phyloP scores from a whole-genome alignment of 371 early-diverging fungal genomes.

The Nematocida homosporus region DNA sequence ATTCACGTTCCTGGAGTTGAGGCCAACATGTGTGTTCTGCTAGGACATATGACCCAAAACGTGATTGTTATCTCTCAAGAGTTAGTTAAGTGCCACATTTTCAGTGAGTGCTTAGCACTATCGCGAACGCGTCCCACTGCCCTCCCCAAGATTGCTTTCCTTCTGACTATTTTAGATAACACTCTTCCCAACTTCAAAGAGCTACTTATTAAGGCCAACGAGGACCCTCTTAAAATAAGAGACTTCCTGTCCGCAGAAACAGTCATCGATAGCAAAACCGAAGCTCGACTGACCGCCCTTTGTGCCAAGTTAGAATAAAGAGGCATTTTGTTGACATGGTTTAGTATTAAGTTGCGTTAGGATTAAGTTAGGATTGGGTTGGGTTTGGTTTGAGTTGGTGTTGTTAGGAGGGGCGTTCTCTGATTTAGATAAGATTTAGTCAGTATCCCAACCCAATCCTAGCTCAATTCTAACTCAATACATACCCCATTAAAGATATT shows the following conservation, averaged over 20 bases:
- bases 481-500: too few relatives aligned
- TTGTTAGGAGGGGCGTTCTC: too few relatives aligned
- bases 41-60: conserved; percentile 48
- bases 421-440: too few relatives aligned
- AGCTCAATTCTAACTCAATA: too few relatives aligned
- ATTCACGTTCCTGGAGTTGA: conserved; percentile 19
- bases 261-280: conserved; percentile 2
- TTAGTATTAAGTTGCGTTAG: too few relatives aligned
- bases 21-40: conserved; percentile 35
- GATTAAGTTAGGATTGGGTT: too few relatives aligned
- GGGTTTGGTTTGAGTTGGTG: too few relatives aligned
- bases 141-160: conserved; percentile 18
- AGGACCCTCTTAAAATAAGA: conserved; percentile 6
- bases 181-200: background rate
- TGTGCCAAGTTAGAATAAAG: background rate
- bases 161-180: conserved; percentile 38
- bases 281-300: conserved; percentile 8
- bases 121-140: conserved; percentile 18
- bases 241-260: background rate
- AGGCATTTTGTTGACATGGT: too few relatives aligned
- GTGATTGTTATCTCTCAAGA: conserved; percentile 21
- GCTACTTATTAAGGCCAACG: background rate
- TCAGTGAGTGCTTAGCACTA: conserved; percentile 10
- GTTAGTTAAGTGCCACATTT: background rate
- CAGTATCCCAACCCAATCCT: too few relatives aligned